Evolutionary conservation across 225 moss, liverwort and hornwort species (phyloP).

Genomic region (Straminergon stramineum): DNA sequence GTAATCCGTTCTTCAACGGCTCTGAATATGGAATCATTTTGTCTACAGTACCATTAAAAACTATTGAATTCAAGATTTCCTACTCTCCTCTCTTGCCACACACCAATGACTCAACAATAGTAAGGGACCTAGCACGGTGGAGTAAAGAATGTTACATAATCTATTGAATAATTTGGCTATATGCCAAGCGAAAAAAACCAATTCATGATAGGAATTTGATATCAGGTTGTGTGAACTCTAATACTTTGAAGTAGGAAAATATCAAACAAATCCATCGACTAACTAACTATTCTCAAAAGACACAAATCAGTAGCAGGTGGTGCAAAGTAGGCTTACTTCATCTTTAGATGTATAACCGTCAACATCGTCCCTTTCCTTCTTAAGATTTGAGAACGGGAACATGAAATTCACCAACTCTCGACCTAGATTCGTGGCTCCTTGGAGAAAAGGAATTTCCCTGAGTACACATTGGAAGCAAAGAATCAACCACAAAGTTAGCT

Average conservation of each 20-base stretch:
- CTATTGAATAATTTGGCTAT: not conserved
- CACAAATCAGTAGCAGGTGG: not conserved
- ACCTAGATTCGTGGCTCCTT: conserved; percentile 39
- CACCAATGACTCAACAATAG: not conserved
- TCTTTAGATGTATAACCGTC: not conserved
- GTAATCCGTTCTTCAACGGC: not conserved
- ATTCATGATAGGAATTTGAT: not conserved
- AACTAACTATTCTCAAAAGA: not conserved
- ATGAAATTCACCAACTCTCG: conserved; percentile 33
- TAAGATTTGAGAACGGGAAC: conserved; percentile 42
- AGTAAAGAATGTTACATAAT: not conserved
- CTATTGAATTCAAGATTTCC: not conserved
- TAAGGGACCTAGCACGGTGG: not conserved
- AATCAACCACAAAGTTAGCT: not conserved
- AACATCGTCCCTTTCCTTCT: conserved; percentile 34
- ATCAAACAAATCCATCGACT: not conserved
- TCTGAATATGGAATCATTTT: not conserved
- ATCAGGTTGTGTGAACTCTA: not conserved
- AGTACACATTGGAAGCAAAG: not conserved
- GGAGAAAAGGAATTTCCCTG: conserved; percentile 16
- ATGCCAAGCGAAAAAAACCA: not conserved
- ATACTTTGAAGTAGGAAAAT: not conserved
- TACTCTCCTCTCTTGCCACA: not conserved
- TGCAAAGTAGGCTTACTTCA: conserved; percentile 15
- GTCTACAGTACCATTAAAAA: not conserved